phyloP scores from a whole-genome alignment of 495 filamentous ascomycete species.

The Aspergillus wentii region DNA sequence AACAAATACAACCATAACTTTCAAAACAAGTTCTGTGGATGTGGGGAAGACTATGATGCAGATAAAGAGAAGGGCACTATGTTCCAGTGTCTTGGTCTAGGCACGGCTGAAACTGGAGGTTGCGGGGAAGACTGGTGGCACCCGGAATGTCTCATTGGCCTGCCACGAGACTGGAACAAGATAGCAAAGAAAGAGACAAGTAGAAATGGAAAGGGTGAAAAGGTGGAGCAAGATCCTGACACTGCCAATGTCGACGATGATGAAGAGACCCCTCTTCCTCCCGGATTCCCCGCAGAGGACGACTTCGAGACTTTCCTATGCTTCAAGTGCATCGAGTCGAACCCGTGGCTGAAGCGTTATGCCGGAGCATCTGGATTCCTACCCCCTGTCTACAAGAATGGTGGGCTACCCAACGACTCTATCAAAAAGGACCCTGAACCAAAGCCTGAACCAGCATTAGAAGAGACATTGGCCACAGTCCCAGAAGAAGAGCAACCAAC shows the following conservation, averaged over 20 bases:
- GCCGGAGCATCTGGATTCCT: slow-evolving; percentile 82
- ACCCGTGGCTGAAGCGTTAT: slow-evolving; percentile 90
- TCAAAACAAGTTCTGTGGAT: slow-evolving; percentile 87
- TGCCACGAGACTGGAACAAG: slow-evolving; percentile 51
- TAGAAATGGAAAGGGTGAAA: no score
- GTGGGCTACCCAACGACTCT: slow-evolving; percentile 16
- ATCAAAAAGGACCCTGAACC: slow-evolving; percentile 2
- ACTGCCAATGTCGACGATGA: slow-evolving; percentile 28
- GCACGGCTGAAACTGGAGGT: slow-evolving; percentile 70
- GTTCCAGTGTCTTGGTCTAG: slow-evolving; percentile 94
- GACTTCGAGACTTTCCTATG: slow-evolving; percentile 87
- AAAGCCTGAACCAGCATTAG: no score
- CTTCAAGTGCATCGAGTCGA: slow-evolving; percentile 84
- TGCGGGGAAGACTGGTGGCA: slow-evolving; percentile 99
- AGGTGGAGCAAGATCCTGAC: slow-evolving; percentile 32
- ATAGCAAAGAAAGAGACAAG: slow-evolving; percentile 20
- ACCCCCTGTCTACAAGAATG: slow-evolving; percentile 53
- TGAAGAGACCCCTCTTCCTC: slow-evolving; percentile 60
- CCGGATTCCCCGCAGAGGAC: slow-evolving; percentile 83
- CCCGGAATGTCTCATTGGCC: slow-evolving; percentile 84
- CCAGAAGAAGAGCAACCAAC: slow-evolving; percentile 11
- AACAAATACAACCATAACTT: slow-evolving; percentile 97
- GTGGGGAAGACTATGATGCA: slow-evolving; percentile 78
- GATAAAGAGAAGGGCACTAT: slow-evolving; percentile 92
- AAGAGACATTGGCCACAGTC: slow-evolving; percentile 2